A percentile compares a stretch with the other conserved stretches of the same genome.
Evolutionary conservation across 225 moss, liverwort and hornwort genomes (phyloP).

Genomic region (Bryum argenteum): DNA sequence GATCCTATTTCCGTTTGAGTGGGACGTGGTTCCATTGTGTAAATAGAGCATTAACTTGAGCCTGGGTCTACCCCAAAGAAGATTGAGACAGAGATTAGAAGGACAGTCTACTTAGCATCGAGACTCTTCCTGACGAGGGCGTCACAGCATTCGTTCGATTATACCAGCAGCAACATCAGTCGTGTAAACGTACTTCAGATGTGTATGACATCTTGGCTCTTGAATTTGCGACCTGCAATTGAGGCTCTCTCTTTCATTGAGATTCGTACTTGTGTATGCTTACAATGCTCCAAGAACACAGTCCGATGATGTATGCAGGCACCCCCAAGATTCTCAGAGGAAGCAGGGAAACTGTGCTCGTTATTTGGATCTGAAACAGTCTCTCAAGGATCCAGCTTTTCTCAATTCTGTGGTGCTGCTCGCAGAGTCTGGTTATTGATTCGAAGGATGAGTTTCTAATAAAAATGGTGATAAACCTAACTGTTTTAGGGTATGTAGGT

Average conservation of each 20-base stretch:
- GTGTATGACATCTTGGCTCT: slow-evolving; percentile 19
- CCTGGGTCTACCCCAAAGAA: slow-evolving; percentile 20
- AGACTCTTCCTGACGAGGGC: slow-evolving; percentile 23
- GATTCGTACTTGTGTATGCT: slow-evolving; percentile 1
- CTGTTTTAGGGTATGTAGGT: too few species aligned
- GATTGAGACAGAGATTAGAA: background rate
- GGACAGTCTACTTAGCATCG: slow-evolving; percentile 16
- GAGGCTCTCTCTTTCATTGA: slow-evolving; percentile 5
- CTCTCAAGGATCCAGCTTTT: too few species aligned
- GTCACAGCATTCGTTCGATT: slow-evolving; percentile 14
- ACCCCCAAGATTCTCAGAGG: background rate
- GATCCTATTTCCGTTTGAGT: background rate
- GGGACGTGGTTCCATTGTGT: slow-evolving; percentile 33
- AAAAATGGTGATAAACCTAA: too few species aligned
- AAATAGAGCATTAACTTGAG: slow-evolving; percentile 42
- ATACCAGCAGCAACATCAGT: slow-evolving; percentile 18
- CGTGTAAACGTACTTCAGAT: slow-evolving; percentile 23
- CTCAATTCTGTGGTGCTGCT: too few species aligned
- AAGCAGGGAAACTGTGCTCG: too few species aligned
- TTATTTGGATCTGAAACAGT: too few species aligned
- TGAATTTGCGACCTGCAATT: background rate
- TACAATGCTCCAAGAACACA: background rate
- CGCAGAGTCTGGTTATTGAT: too few species aligned
- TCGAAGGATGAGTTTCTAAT: too few species aligned
- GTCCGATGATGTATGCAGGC: too few species aligned